Evolutionary conservation across 805 yeast genomes (phyloP).

Genomic region (Teunomyces cretensis): DNA sequence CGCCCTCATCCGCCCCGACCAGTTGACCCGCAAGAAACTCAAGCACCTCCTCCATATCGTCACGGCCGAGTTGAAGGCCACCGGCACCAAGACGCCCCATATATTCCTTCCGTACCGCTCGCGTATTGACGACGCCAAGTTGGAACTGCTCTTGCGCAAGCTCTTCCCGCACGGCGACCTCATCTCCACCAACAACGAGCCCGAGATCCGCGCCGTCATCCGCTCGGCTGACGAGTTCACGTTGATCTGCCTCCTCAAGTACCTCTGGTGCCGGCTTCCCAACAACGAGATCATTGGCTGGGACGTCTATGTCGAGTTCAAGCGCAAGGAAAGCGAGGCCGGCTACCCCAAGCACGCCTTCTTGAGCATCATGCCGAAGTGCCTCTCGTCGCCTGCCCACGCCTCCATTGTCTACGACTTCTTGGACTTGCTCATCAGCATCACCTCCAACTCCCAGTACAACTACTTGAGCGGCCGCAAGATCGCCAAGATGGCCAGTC

Average conservation of each 20-base stretch:
- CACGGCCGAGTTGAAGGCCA: constrained; percentile 68
- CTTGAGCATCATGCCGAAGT: constrained; percentile 78
- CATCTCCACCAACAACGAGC: constrained; percentile 28
- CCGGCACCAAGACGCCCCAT: constrained; percentile 72
- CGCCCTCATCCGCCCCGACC: constrained; percentile 19
- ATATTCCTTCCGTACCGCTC: constrained; percentile 78
- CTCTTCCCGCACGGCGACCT: constrained; percentile 62
- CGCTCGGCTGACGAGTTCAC: constrained; percentile 61
- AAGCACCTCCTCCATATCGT: constrained; percentile 67
- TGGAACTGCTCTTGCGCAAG: constrained; percentile 54
- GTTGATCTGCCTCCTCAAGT: constrained; percentile 71
- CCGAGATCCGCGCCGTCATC: constrained; percentile 42
- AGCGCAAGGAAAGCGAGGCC: constrained; percentile 59
- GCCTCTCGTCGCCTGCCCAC: constrained; percentile 80
- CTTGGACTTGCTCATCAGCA: constrained; percentile 72
- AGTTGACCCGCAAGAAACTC: constrained; percentile 63
- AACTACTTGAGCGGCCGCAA: constrained; percentile 80
- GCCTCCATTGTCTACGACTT: constrained; percentile 89
- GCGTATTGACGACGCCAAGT: constrained; percentile 57
- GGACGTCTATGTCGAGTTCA: constrained; percentile 76
- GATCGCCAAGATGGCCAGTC: constrained; percentile 75
- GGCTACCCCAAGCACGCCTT: constrained; percentile 74
- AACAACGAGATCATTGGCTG: constrained; percentile 80
- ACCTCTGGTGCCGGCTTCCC: constrained; percentile 84
- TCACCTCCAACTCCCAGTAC: constrained; percentile 75